These are phyloP conservation scores for Leccinum rimulosum DNA, from an alignment of 768 basidiomycete species.

Conservation along the genomic window DNA sequence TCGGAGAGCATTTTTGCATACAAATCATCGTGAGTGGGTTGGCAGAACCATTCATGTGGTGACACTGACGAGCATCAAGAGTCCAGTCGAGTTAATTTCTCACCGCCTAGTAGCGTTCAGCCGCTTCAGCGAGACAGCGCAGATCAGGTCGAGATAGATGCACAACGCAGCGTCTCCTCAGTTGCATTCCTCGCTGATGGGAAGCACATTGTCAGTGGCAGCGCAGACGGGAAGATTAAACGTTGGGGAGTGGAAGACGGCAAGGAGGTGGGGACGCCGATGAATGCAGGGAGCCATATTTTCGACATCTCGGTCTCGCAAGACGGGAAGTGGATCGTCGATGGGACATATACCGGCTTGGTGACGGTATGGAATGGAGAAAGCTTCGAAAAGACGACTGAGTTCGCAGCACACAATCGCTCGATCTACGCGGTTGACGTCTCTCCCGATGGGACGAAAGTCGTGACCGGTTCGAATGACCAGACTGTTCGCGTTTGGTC, in stretches of 20 bases:
- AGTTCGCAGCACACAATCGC: background rate
- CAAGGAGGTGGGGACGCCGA: background rate
- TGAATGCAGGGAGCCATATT: background rate
- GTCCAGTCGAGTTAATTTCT: background rate
- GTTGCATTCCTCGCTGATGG: background rate
- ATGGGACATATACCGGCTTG: background rate
- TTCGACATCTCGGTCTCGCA: background rate
- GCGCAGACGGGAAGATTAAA: background rate
- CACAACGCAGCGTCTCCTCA: background rate
- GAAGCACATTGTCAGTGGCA: background rate
- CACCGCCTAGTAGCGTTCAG: background rate
- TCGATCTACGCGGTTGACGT: background rate
- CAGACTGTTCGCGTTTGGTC: constrained; percentile 6
- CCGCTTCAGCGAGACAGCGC: background rate
- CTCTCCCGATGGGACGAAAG: constrained; percentile 3
- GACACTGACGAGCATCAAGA: background rate
- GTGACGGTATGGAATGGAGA: background rate
- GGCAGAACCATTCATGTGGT: background rate
- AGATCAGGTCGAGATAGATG: background rate
- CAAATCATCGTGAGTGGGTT: background rate
- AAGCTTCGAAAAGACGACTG: background rate
- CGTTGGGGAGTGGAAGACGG: background rate
- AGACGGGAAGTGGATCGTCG: background rate
- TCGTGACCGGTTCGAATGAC: background rate
- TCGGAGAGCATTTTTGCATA: background rate